Base-by-base conservation (phyloP, 176 grass and related monocot species). In the Hordeum marinum region DNA sequence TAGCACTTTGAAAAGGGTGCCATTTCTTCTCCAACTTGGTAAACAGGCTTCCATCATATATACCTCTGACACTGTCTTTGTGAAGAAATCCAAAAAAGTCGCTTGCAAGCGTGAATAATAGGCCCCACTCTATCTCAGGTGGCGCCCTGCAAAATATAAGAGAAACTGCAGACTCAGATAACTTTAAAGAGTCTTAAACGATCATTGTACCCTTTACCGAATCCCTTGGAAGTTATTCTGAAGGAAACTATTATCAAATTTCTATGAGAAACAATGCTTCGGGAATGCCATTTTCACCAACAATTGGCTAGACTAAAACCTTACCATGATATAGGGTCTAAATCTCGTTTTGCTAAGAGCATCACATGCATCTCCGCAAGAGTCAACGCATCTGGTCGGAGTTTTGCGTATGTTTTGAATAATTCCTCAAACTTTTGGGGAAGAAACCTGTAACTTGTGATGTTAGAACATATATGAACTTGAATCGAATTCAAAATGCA, bases 371-470 rank as follows among this genome's bases (percentile, higher is more conserved):
- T 35, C 52, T 97, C 95, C 7, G 64, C 18, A 0, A 17, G 88
- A 79, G 95, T 88, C 11, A 97, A n/a, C 0, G 84, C 95, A 77
- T 94, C 78, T 11, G 64, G 82, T 40, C 87, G 88, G 18, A 78
- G 55, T 52, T 85, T 88, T 17, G 92, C 95, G 77, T 94, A 52
- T 63, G 91, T 94, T 20, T 72, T 78, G 60, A 97, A 97, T 68
- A 97, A 91, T 59, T 90, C 90, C 65, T 94, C 86, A 79, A 97
- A 94, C 31, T 97, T 90, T 72, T 79, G 39, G n/a, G 74, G 86
- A 84, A 94, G 90, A 90, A 97, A 97, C 83, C 95, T 94, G 35
- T 9, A 74, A 17, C 21, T 23, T 40, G n/a, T 11, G 18, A 76
- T 48, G 43, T 60, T 85, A 80, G 43, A 42, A 32, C 13, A 11